Evolutionary conservation across 2,329 filamentous ascomycete genomes (phyloP), one percentile per base, ranked within the genome.

Genomic region (Hypomyces perniciosus): DNA sequence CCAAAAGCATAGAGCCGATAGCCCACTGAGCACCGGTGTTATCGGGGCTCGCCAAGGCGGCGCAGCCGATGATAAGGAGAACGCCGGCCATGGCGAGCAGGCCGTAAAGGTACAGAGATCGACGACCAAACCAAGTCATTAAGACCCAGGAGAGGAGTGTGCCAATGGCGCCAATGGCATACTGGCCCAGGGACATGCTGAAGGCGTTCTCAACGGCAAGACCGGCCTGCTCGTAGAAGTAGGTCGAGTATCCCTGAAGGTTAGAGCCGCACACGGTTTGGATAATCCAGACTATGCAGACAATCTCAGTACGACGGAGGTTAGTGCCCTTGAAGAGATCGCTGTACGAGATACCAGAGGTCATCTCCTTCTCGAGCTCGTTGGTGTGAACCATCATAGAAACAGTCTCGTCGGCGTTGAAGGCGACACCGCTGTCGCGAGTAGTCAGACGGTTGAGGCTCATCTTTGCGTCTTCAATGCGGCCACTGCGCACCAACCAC

Each of bases 231-330:
- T 70, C 63, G 49, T 72, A 74, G 53, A 75, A 76, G 56, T 73
- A 71, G 30, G 80, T 83, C 20, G 80, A 82, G 64, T 81, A 83
- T 54, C 80, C 80, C 65, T 81, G 54, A 76, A 67, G 6, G 64
- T 64, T 64, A 2, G 66, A 50, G 8, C 72, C 72, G 50, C 68
- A 72, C 0, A 72, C 56, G 0, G 66, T 68, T 59, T 74, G 72
- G 5, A 68, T 66, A 34, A 69, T 65, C 63, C 69, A 76, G 1
- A 66, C 74, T 62, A 75, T 59, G 48, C 68, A 70, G 5, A 70
- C 71, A 48, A 76, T 71, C 48, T 75, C 72, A 1, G 73, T 76
- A 7, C 75, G 65, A 6, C 74, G 69, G 3, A 71, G 65, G 55
- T 78, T 72, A 35, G 65, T 58, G 4, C 73, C 72, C 40, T 67